phyloP scores from a whole-genome alignment of 2,329 filamentous ascomycete genomes.

The Fusarium sp. region DNA sequence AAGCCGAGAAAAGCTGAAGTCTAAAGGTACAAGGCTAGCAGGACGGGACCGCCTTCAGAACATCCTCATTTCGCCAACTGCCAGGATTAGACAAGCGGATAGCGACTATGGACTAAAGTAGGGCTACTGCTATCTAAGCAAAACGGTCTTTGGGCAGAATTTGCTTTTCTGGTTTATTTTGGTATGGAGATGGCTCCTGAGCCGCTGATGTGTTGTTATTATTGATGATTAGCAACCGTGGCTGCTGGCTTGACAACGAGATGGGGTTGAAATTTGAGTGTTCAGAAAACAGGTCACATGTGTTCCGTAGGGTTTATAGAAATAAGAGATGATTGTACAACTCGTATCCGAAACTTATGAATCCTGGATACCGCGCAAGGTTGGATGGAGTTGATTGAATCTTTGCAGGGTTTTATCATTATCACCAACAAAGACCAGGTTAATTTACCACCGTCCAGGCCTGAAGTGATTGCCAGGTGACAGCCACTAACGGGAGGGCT shows the following conservation, averaged over 20 bases:
- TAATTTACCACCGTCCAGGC: constrained; percentile 41
- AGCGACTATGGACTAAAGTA: constrained; percentile 8
- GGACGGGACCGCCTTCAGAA: constrained; percentile 29
- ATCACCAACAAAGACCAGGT: constrained; percentile 28
- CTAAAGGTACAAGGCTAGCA: constrained; percentile 25
- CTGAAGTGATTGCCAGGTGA: constrained; percentile 41
- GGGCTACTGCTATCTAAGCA: constrained; percentile 24
- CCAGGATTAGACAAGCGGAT: constrained; percentile 37
- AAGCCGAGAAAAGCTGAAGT: constrained; percentile 10
- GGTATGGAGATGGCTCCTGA: constrained; percentile 12
- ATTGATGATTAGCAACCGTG: constrained; percentile 23
- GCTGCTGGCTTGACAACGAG: constrained; percentile 41
- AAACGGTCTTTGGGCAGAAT: constrained; percentile 15
- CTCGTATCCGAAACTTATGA: constrained; percentile 2
- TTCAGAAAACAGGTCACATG: neutral
- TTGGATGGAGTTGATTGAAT: constrained; percentile 1
- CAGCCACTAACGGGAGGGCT: constrained; percentile 41
- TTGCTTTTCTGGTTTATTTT: constrained; percentile 31
- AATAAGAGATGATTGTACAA: neutral
- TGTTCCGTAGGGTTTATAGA: neutral
- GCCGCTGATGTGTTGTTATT: constrained; percentile 28
- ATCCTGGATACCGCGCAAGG: neutral
- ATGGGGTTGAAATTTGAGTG: neutral
- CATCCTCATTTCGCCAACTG: constrained; percentile 47
- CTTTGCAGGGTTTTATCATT: constrained; percentile 9